Evolutionary conservation across 192 early-diverging fungal genomes (phyloP), one percentile per base, ranked within the genome.

Genomic region (Mortierella claussenii): DNA sequence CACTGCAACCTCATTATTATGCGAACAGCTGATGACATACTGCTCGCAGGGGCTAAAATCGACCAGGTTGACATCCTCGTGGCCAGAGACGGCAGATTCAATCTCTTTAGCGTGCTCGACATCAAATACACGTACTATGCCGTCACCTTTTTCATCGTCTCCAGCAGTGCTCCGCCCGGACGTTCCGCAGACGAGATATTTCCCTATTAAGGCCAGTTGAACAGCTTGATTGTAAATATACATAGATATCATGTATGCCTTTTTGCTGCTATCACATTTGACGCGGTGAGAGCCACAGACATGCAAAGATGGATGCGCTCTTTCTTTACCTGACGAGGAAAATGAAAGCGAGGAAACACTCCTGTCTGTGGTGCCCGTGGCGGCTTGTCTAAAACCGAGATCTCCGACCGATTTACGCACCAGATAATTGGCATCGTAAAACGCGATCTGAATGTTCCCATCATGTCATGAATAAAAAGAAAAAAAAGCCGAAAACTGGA

Each of bases 51-150:
- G 78, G 28, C 78, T 79, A 12, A 79, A 60, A 3, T 67, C 69
- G n/a, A 73, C 78, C 7, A 79, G 23, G 21, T 79, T 79, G 28
- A 71, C 69, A 30, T 79, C 78, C 18, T 47, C 44, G 6, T 79
- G 78, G 0, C 54, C 55, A 24, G 78, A 66, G 3, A n/a, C 2
- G 7, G 51, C 55, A 0, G 32, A n/a, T 15, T 61, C 50, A 20
- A 79, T 30, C 6, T 60, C 51, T 30, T 55, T 58, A 11, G 50
- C 53, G 8, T 31, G 30, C 13, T 23, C 4, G 4, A 60, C 48
- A 24, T 79, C 68, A 56, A 71, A 66, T 0, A 79, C 34, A 1
- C 78, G 46, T 0, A 71, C 27, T 2, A 60, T 11, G 1, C 69
- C 68, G n/a, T 79, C 78, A 26, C 78, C 78, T 15, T 60, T 42